A percentile compares a stretch with the other conserved stretches of the same genome.
These are phyloP conservation scores for Monosporascus ibericus DNA, from an alignment of 2,329 filamentous ascomycete genomes.

Conservation along the genomic window DNA sequence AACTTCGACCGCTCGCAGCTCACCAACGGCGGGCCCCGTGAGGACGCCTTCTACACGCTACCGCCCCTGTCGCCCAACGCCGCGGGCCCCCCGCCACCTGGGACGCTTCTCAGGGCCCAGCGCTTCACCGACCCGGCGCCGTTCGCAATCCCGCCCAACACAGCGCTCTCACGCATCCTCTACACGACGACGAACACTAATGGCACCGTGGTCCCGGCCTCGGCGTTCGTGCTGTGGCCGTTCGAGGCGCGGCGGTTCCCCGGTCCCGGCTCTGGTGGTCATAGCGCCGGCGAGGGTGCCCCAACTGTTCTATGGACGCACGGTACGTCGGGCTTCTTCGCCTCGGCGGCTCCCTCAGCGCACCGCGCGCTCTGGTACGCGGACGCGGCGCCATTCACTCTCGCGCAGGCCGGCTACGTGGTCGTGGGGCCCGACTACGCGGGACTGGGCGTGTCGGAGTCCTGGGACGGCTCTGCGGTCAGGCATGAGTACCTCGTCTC, in stretches of 20 bases:
- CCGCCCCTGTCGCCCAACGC: conserved; percentile 10
- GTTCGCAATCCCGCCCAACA: conserved; percentile 35
- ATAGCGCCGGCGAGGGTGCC: conserved; percentile 3
- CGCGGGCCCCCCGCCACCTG: conserved; percentile 19
- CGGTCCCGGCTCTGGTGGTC: neutral
- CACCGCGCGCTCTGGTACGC: conserved; percentile 35
- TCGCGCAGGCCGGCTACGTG: conserved; percentile 36
- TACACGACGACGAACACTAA: conserved; percentile 41
- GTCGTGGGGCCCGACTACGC: conserved; percentile 40
- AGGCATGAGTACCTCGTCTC: conserved; percentile 34
- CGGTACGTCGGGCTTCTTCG: conserved; percentile 36
- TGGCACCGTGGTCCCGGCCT: conserved; percentile 38
- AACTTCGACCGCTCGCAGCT: conserved; percentile 26
- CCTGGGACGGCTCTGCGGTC: conserved; percentile 28
- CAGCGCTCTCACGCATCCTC: conserved; percentile 41
- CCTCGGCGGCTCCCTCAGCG: conserved; percentile 33
- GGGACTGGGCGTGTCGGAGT: conserved; percentile 33
- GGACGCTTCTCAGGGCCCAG: conserved; percentile 35
- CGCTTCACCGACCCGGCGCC: conserved; percentile 27
- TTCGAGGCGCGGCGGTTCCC: conserved; percentile 18
- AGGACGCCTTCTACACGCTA: conserved; percentile 36
- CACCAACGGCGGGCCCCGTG: conserved; percentile 23
- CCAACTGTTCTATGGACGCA: conserved; percentile 37
- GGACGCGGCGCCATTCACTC: conserved; percentile 30
- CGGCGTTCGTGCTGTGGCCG: conserved; percentile 45